Evolutionary conservation across 2,329 filamentous ascomycete genomes (phyloP), one percentile per base, ranked within the genome.

Genomic region (Phialemonium atrogriseum): DNA sequence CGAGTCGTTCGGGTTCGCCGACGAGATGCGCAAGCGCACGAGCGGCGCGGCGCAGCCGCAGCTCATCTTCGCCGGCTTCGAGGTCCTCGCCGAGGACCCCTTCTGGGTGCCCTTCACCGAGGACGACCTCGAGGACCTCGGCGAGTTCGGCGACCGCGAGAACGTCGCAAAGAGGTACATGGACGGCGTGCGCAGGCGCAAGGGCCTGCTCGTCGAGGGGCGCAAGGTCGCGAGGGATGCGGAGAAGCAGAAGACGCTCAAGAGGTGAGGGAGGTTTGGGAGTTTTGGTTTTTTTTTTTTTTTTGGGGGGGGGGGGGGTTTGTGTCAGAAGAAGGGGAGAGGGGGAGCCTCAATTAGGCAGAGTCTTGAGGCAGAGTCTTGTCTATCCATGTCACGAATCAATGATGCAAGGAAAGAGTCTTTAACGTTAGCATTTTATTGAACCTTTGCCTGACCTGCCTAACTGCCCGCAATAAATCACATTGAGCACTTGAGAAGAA

Each of bases 91-190:
- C 54, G 82, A 95, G 59, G 91, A 98, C 63, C 91, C 91, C 0
- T 94, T 93, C 64, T 98, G 91, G 91, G 87, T 94, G 27, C 91
- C 91, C 2, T 87, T 86, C 43, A 96, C 89, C 0, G 91, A 96
- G 52, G 91, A 96, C 54, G 86, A 98, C 51, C 60, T 98, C 31
- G 91, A 98, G 67, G 91, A 98, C 64, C 62, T 98, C 38, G 91
- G 91, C 16, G 89, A 96, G 66, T 65, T 89, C 53, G 91, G 85
- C 4, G 91, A 98, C 60, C 75, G 76, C 51, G 91, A 96, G 68
- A 96, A 95, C 59, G 84, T 96, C 30, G 91, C 91, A 15, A 94
- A 93, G 73, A 66, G 84, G 52, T 96, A 96, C 65, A 88, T 98
- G 73, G 91, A 98, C 61, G 67, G 73, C 22, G 89, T 98, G 24